phyloP scores from a whole-genome alignment of 371 early-diverging fungal genomes.

The Smittium culicis region DNA sequence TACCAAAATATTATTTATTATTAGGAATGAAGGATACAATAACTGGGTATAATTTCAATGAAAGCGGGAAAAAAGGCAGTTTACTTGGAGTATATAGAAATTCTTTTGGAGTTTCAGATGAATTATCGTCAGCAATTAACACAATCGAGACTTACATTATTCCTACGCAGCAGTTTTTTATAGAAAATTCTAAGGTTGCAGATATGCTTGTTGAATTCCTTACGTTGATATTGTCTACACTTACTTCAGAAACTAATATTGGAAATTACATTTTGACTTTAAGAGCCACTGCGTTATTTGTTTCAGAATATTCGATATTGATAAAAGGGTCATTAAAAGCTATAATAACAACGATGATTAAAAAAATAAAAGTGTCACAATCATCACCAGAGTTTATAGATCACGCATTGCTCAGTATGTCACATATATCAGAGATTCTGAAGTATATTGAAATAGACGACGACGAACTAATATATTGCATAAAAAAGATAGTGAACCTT shows the following conservation, averaged over 20 bases:
- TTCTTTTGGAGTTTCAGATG: not conserved
- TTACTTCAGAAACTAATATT: not conserved
- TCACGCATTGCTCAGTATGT: not conserved
- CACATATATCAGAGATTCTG: slow-evolving; percentile 3
- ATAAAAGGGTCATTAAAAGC: slow-evolving; percentile 1
- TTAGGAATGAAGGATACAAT: not conserved
- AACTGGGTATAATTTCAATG: not conserved
- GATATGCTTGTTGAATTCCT: slow-evolving; percentile 3
- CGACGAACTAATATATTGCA: not conserved
- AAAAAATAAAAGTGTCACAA: not conserved
- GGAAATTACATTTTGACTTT: slow-evolving; percentile 4
- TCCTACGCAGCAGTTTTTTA: not conserved
- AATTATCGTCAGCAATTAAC: not conserved
- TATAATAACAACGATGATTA: not conserved
- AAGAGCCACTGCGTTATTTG: not conserved
- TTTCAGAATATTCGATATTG: not conserved
- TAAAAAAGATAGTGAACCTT: not conserved
- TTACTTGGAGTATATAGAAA: slow-evolving; percentile 2
- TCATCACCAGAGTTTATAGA: not conserved
- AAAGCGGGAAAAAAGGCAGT: not conserved
- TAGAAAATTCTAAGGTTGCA: not conserved
- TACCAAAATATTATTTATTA: slow-evolving; percentile 7
- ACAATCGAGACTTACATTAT: not conserved
- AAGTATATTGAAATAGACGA: not conserved
- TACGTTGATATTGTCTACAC: not conserved